Percentiles rank a stretch among this genome's conserved stretches.
Evolutionary conservation across 1,284 basidiomycete genomes (phyloP).

Genomic region (Melampsora larici-populina): DNA sequence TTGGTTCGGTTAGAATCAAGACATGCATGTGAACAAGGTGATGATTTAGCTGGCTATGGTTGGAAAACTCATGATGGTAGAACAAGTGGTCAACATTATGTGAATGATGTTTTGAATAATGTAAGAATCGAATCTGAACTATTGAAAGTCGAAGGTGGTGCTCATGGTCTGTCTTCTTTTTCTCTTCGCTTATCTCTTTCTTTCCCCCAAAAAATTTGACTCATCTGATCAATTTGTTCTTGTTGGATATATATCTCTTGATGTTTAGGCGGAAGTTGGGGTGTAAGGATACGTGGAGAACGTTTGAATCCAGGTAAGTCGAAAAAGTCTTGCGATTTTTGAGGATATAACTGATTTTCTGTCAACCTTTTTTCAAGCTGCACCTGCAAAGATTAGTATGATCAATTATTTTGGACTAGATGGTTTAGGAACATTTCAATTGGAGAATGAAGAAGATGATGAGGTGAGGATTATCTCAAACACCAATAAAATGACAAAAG

Average conservation of each 20-base stretch:
- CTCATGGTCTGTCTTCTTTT: conserved; percentile 56
- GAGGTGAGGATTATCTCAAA: conserved; percentile 59
- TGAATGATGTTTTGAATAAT: conserved; percentile 77
- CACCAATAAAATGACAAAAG: neutral
- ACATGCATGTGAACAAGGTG: conserved; percentile 84
- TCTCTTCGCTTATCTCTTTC: conserved; percentile 19
- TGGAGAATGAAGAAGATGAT: conserved; percentile 71
- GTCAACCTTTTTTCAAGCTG: conserved; percentile 53
- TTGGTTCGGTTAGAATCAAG: conserved; percentile 62
- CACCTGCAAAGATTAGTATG: conserved; percentile 65
- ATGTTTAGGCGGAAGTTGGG: conserved; percentile 72
- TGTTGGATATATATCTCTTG: conserved; percentile 9
- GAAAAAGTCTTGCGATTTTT: neutral
- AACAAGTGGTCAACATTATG: conserved; percentile 75
- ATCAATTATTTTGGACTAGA: conserved; percentile 84
- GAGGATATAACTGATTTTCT: neutral
- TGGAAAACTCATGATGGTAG: conserved; percentile 84
- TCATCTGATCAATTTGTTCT: neutral
- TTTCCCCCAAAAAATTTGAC: neutral
- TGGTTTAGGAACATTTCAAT: conserved; percentile 72
- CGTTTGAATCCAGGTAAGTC: conserved; percentile 11
- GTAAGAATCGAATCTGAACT: conserved; percentile 78
- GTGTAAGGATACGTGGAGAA: conserved; percentile 66
- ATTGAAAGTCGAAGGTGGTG: conserved; percentile 73
- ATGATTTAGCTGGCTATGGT: conserved; percentile 73